These are phyloP conservation scores for Linderina pennispora DNA, from an alignment of 192 early-diverging fungal genomes.

Conservation along the genomic window DNA sequence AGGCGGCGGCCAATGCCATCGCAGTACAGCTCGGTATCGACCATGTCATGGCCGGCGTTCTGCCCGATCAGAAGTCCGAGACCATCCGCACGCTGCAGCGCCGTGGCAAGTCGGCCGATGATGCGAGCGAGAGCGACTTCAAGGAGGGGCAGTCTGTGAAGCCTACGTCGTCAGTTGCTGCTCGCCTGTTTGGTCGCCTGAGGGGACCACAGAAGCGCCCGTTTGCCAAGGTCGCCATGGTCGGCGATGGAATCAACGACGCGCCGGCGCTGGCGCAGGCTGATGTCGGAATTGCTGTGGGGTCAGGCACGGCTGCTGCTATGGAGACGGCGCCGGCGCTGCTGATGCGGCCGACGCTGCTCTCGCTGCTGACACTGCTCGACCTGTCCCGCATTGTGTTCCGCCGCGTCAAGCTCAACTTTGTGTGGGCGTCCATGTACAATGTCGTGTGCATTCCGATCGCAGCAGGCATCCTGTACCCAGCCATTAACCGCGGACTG, in stretches of 20 bases:
- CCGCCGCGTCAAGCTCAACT: constrained; percentile 76
- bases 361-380: constrained; percentile 74
- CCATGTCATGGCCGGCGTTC: constrained; percentile 82
- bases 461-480: constrained; percentile 68
- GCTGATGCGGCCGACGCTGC: constrained; percentile 70
- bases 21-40: constrained; percentile 73
- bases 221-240: constrained; percentile 70
- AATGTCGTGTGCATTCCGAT: constrained; percentile 35
- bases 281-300: constrained; percentile 64
- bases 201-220: too few relatives aligned
- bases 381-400: constrained; percentile 70
- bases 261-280: constrained; percentile 85
- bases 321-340: constrained; percentile 86
- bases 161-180: too few relatives aligned
- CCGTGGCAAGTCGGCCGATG: constrained; percentile 7
- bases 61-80: constrained; percentile 80
- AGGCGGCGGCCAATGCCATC: constrained; percentile 70
- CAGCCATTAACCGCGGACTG: constrained; percentile 51
- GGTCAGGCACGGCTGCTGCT: constrained; percentile 27
- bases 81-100: constrained; percentile 67
- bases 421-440: constrained; percentile 85
- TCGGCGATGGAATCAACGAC: constrained; percentile 97
- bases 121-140: background rate
- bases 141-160: constrained; percentile 7
- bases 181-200: too few relatives aligned